Evolutionary conservation across 2,329 filamentous ascomycete genomes (phyloP), one percentile per base, ranked within the genome.

Genomic region (Botryosphaeria dothidea): DNA sequence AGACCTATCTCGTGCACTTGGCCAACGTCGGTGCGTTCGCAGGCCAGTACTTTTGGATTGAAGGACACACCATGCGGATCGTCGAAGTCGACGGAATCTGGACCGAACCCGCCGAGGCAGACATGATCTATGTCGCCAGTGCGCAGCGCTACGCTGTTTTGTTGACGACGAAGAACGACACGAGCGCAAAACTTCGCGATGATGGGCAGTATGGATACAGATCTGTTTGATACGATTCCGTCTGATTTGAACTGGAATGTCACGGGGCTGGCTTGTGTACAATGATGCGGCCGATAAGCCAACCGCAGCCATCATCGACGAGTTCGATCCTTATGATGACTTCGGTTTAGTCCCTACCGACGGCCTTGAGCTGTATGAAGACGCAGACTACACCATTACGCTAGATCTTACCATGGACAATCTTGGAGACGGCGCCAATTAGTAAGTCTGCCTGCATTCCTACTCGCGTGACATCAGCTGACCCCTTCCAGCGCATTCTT

Each of bases 251-350:
- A 94, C 72, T 88, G 85, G 0, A 88, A 88, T 65, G 83, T 83
- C 0, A 85, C 83, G n/a, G 0, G 81, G 81, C 17, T 85, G 81
- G 81, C 77, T 88, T 1, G 78, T 86, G 1, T 88, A 88, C 65
- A 80, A 87, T 64, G 76, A 81, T 3, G 67, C 71, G 0, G 80
- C 82, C 54, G 74, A 77, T 0, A 76, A 81, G 51, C 83, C 81
- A 4, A 72, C 80, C 0, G 80, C 91, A 0, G 82, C 84, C 0
- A 66, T 82, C 0, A 73, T 93, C 2, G 82, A 89, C 49, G 83
- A 85, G 13, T 87, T 92, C 54, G 78, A 88, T 25, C 85, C 88
- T 1, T 88, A 90, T 65, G 92, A 96, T 70, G 93, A 96, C 72
- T 87, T 90, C 68, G 83, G 78, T 0, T 84, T 96, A 0, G 82